phyloP scores from a whole-genome alignment of 768 basidiomycete species.

The Heimioporus sp. region DNA sequence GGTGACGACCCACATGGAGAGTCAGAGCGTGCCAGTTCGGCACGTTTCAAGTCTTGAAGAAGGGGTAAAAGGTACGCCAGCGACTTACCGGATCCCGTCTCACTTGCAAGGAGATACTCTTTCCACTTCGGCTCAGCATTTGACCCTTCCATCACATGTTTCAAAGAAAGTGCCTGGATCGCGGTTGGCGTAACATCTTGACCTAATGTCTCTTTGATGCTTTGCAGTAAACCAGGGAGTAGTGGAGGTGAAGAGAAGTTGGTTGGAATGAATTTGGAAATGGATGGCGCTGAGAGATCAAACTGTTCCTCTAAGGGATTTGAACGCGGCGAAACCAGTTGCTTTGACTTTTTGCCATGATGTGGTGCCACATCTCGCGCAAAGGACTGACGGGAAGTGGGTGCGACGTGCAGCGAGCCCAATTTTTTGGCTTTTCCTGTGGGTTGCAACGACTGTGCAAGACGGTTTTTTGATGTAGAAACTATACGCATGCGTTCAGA shows the following conservation, averaged over 20 bases:
- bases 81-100: constrained; percentile 91
- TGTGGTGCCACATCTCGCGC: constrained; percentile 20
- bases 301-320: constrained; percentile 37
- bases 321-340: background rate
- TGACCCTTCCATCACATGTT: constrained; percentile 50
- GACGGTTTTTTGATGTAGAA: constrained; percentile 25
- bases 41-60: constrained; percentile 71
- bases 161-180: constrained; percentile 75
- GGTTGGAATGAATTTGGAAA: constrained; percentile 30
- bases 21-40: constrained; percentile 40
- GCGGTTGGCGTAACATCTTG: constrained; percentile 59
- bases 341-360: constrained; percentile 8
- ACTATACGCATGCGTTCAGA: constrained; percentile 5
- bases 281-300: constrained; percentile 29
- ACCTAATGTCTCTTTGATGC: constrained; percentile 59
- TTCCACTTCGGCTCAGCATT: constrained; percentile 15
- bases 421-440: constrained; percentile 24
- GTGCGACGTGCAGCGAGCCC: constrained; percentile 26
- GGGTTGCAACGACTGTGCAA: constrained; percentile 28
- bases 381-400: constrained; percentile 14
- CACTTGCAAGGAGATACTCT: constrained; percentile 74
- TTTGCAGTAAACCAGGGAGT: constrained; percentile 58
- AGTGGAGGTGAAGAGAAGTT: constrained; percentile 69
- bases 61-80: constrained; percentile 87
- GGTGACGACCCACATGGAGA: constrained; percentile 11